Evolutionary conservation across 768 basidiomycete genomes (phyloP).

Genomic region (Sarcodon aspratus): DNA sequence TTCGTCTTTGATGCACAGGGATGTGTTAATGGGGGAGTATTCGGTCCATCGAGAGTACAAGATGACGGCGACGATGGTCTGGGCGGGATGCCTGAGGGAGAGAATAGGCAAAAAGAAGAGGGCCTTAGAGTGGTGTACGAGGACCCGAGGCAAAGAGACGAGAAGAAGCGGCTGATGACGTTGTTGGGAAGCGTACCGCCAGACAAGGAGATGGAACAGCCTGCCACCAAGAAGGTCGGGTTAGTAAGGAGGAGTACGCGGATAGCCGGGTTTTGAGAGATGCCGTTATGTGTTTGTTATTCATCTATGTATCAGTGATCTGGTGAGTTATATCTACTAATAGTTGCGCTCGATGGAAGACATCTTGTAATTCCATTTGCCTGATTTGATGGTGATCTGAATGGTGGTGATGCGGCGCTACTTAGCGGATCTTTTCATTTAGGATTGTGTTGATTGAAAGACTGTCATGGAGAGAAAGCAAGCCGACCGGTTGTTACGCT

Average conservation of each 20-base stretch:
- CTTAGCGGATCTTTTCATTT: too few species aligned
- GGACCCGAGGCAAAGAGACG: constrained; percentile 52
- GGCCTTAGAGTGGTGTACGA: constrained; percentile 54
- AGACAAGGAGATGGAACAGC: not conserved
- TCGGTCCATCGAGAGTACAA: not conserved
- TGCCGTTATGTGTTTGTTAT: too few species aligned
- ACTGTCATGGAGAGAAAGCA: too few species aligned
- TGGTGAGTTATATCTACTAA: too few species aligned
- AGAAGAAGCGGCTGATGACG: constrained; percentile 44
- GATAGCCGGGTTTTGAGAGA: not conserved
- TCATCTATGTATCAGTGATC: too few species aligned
- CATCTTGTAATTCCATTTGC: too few species aligned
- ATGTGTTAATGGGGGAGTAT: not conserved
- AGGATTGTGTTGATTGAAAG: too few species aligned
- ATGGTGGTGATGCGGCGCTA: too few species aligned
- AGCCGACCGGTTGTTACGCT: too few species aligned
- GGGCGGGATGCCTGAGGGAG: not conserved
- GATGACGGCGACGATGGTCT: not conserved
- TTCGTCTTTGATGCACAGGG: not conserved
- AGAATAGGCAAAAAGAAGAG: constrained; percentile 20
- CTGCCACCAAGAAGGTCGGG: not conserved
- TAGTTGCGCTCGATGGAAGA: too few species aligned
- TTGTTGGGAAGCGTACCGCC: constrained; percentile 27
- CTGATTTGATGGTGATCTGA: too few species aligned
- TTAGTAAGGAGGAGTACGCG: constrained; percentile 1